Base-by-base conservation (phyloP, 306 rosid species). In the Boehmeria nivea region DNA sequence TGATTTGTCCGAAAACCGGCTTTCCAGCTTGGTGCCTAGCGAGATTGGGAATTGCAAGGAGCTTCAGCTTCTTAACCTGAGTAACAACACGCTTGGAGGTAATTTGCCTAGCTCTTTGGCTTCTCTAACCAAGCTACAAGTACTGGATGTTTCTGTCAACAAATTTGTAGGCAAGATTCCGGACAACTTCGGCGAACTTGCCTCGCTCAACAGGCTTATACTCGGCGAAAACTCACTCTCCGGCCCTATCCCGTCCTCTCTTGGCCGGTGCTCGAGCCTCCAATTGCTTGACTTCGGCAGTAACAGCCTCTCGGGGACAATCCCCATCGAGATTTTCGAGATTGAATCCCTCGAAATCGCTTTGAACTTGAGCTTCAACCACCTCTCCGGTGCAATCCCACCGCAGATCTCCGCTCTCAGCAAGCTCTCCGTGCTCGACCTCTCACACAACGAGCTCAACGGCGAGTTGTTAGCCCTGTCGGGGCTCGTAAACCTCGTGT, bases 51-150 rank as follows among this genome's bases (percentile, higher is more conserved):
- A 80, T 14, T 89, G 97, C 60, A 71, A 59, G 8, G 78, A 68
- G 15, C 66, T 89, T n/a, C 93, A 89, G 74, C 83, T 85, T 83
- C 64, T 89, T 60, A 86, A 83, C 73, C 80, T 89, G 4, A 85
- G 95, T 69, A 83, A 85, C 43, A 89, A 89, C 77, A 77, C 81
- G 9, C 78, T 89, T 61, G 74, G 82, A 23, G 95, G 89, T 16
- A 62, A 59, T 53, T 73, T 85, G 68, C 89, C 86, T 27, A 61
- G 54, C 53, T 73, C 73, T 51, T 62, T 89, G 43, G 74, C 93
- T 51, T 79, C 85, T 38, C 78, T 89, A 43, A 65, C 77, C 25
- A 70, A 70, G 65, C 83, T 89, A 50, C 83, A 83, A 64, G 95
- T 79, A 18, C 64, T 89, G 46, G 97, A 89, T 75, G 64, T 81